Percentiles rank a stretch among this genome's conserved stretches.
Conservation (phyloP, 495 filamentous ascomycete species). For the Talaromyces nanjingensis region DNA sequence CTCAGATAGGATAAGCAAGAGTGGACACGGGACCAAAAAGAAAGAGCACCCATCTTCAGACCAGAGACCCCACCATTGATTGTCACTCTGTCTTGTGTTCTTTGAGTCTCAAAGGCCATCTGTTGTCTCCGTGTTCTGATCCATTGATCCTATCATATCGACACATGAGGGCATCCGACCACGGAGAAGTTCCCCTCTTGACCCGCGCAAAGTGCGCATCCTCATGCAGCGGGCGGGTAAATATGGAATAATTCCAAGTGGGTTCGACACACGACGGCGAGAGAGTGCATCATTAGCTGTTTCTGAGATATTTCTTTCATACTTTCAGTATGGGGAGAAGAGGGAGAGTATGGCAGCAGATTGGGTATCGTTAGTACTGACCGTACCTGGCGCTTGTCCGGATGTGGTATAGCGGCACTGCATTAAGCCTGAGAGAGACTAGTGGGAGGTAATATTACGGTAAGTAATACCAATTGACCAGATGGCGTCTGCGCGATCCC, state of each 20-base stretch:
- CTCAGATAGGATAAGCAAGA: neutral
- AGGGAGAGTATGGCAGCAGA: neutral
- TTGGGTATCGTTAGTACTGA: neutral
- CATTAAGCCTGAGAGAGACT: neutral
- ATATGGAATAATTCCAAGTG: neutral
- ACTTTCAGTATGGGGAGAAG: neutral
- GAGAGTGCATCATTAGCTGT: neutral
- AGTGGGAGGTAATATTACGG: neutral
- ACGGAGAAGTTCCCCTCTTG: constrained; percentile 4
- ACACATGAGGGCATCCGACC: neutral
- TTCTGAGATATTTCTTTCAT: neutral
- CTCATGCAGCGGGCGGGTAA: neutral
- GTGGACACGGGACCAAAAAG: neutral
- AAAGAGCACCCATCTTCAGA: neutral
- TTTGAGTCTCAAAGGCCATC: neutral
- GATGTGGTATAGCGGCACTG: constrained; percentile 7
- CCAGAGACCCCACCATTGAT: neutral
- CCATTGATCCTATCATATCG: constrained; percentile 3
- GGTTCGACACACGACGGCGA: neutral
- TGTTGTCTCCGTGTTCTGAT: neutral
- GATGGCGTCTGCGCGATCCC: neutral
- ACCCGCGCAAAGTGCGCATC: neutral
- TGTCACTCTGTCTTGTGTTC: neutral
- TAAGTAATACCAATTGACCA: neutral
- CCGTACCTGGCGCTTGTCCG: constrained; percentile 1